Evolutionary conservation across 805 yeast species (phyloP).

Genomic region (Spathaspora girioi): DNA sequence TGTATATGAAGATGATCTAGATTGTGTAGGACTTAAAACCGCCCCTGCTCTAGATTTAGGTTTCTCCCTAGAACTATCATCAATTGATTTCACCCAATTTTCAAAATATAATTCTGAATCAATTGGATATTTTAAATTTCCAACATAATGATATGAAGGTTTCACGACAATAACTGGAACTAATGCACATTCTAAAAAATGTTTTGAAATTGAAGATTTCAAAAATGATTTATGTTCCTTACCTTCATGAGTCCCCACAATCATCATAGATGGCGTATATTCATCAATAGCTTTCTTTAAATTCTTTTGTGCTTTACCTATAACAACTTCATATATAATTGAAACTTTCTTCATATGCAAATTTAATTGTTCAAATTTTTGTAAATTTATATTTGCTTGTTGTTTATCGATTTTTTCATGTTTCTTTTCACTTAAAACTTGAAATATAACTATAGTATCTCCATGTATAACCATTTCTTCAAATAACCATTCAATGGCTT

Average conservation of each 20-base stretch:
- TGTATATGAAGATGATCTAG: slow-evolving; percentile 15
- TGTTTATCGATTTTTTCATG: slow-evolving; percentile 23
- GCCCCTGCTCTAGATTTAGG: slow-evolving; percentile 2
- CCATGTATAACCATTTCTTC: slow-evolving; percentile 43
- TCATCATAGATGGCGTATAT: slow-evolving; percentile 43
- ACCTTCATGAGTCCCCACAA: slow-evolving; percentile 38
- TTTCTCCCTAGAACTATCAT: slow-evolving; percentile 10
- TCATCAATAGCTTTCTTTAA: slow-evolving; percentile 38
- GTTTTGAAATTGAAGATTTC: slow-evolving; percentile 34
- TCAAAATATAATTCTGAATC: slow-evolving; percentile 32
- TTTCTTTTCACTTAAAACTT: slow-evolving; percentile 37
- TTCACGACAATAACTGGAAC: slow-evolving; percentile 44
- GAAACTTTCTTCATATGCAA: slow-evolving; percentile 31
- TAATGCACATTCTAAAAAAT: slow-evolving; percentile 39
- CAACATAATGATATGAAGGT: slow-evolving; percentile 32
- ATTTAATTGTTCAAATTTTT: slow-evolving; percentile 31
- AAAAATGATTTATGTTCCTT: slow-evolving; percentile 23
- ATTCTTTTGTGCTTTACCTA: slow-evolving; percentile 39
- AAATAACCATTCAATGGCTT: slow-evolving; percentile 42
- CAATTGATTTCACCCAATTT: slow-evolving; percentile 29
- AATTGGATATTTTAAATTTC: slow-evolving; percentile 27
- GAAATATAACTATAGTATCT: slow-evolving; percentile 39
- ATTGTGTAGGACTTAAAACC: slow-evolving; percentile 15
- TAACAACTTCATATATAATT: slow-evolving; percentile 36
- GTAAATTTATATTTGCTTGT: slow-evolving; percentile 24